Evolutionary conservation across 331 rosid species (phyloP), one percentile per base, ranked within the genome.

Genomic region (Malus hybrid): DNA sequence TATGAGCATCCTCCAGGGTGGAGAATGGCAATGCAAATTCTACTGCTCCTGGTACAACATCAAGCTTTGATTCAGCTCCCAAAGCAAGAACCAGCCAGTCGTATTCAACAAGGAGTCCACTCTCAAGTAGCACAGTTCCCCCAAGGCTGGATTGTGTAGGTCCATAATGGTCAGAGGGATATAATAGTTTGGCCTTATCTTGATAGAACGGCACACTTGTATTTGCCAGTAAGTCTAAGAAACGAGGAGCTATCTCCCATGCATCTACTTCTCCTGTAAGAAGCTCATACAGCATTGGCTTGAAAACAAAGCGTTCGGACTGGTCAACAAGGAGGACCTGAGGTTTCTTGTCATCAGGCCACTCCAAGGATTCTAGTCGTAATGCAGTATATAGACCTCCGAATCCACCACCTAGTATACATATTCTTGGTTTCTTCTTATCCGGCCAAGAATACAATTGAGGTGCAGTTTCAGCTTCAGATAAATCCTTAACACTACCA

Each of bases 71-170:
- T 86, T 92, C 97, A 91, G 99, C 95, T 71, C 99, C 97, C 87
- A 92, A 83, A 73, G 99, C 91, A 84, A 94, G 97, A 88, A 94
- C 97, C 85, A 94, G 86, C 99, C 99, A 94, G 90, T 94, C 99
- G 83, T 94, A 94, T 88, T 94, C 96, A 44, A 94, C 82, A 67
- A 84, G 88, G 77, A 91, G 85, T 68, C 99, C 97, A 74, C 99
- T 94, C 88, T 94, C 95, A 75, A 91, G 97, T 81, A 81, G 83
- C 76, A 94, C 96, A 9, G 87, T 87, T 82, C 98, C 98, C 70
- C 97, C 96, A 64, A 82, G 44, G 56, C 86, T 81, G 70, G 90
- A 73, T 56, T 59, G 67, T 32, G 80, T 52, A 52, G 86, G 83
- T 83, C 86, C 90, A 83, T 85, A 74, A 69, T 86, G 80, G 76